A percentile compares a stretch with the other conserved stretches of the same genome.
phyloP scores from a whole-genome alignment of 2,329 filamentous ascomycete genomes.

The Talaromyces piceae region DNA sequence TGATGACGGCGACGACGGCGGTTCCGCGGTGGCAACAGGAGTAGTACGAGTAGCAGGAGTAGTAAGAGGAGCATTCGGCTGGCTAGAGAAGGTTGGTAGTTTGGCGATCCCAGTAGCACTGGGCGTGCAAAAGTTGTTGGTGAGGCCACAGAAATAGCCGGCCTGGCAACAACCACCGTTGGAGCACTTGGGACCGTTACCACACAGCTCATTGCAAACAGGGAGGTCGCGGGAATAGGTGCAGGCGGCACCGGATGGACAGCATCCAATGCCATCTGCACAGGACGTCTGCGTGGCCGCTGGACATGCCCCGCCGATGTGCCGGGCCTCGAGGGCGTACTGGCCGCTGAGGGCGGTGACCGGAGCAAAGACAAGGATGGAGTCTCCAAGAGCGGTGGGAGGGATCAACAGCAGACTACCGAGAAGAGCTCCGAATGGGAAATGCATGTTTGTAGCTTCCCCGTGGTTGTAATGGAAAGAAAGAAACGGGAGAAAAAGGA shows the following conservation, averaged over 20 bases:
- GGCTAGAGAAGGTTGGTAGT: not conserved
- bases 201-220: slow-evolving; percentile 9
- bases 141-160: slow-evolving; percentile 8
- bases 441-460: not conserved
- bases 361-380: slow-evolving; percentile 7
- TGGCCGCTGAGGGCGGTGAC: slow-evolving; percentile 4
- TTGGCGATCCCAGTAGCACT: not conserved
- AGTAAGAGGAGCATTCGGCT: not conserved
- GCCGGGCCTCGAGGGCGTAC: slow-evolving; percentile 1
- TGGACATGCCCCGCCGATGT: slow-evolving; percentile 4
- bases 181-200: slow-evolving; percentile 5
- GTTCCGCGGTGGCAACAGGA: not conserved
- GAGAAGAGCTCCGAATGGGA: not conserved
- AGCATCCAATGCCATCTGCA: slow-evolving; percentile 9
- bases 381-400: not conserved
- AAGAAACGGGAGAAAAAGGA: not conserved
- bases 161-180: slow-evolving; percentile 10
- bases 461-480: not conserved
- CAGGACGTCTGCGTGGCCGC: slow-evolving; percentile 9
- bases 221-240: slow-evolving; percentile 7
- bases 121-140: slow-evolving; percentile 11
- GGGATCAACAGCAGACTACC: not conserved
- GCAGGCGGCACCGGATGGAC: slow-evolving; percentile 8
- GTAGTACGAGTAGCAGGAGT: not conserved
- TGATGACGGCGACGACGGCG: not conserved